These are phyloP conservation scores for Tetradesmus lagerheimii DNA, from an alignment of 139 green algal genomes.

Conservation along the genomic window DNA sequence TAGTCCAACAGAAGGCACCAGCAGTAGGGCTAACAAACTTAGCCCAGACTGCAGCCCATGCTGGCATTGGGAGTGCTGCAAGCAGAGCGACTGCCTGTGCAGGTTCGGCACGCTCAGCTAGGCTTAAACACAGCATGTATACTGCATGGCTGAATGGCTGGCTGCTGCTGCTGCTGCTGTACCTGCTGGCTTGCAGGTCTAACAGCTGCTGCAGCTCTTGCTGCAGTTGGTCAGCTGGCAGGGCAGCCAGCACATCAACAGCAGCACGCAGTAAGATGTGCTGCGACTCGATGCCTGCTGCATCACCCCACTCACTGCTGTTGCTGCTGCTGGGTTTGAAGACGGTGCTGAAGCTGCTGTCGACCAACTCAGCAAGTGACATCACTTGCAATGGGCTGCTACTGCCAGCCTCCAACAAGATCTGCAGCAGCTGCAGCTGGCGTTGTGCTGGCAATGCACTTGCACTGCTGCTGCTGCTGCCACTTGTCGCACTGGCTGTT, in stretches of 20 bases:
- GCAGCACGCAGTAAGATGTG: not conserved
- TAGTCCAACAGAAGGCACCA: slow-evolving; percentile 26
- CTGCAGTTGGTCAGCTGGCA: slow-evolving; percentile 18
- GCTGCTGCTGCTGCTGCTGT: not conserved
- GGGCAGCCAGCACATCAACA: not conserved
- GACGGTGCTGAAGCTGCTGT: not conserved
- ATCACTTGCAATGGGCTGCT: not conserved
- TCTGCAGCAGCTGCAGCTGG: slow-evolving; percentile 10
- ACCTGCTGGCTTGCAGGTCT: not conserved
- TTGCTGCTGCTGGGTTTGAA: not conserved
- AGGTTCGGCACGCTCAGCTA: not conserved
- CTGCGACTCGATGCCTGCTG: not conserved
- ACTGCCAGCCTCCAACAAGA: slow-evolving; percentile 11
- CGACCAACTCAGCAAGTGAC: not conserved
- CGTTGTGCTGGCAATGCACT: not conserved
- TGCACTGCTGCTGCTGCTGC: not conserved
- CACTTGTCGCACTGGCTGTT: not conserved
- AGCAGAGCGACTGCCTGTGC: slow-evolving; percentile 10
- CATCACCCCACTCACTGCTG: not conserved
- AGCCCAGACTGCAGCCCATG: slow-evolving; percentile 24
- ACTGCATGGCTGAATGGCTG: not conserved
- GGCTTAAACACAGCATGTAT: not conserved
- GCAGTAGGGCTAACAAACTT: slow-evolving; percentile 2
- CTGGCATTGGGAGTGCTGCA: slow-evolving; percentile 5
- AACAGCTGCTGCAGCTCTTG: slow-evolving; percentile 20